These are phyloP conservation scores for Arthrocladium fulminans DNA, from an alignment of 2,329 filamentous ascomycete genomes.

Conservation along the genomic window DNA sequence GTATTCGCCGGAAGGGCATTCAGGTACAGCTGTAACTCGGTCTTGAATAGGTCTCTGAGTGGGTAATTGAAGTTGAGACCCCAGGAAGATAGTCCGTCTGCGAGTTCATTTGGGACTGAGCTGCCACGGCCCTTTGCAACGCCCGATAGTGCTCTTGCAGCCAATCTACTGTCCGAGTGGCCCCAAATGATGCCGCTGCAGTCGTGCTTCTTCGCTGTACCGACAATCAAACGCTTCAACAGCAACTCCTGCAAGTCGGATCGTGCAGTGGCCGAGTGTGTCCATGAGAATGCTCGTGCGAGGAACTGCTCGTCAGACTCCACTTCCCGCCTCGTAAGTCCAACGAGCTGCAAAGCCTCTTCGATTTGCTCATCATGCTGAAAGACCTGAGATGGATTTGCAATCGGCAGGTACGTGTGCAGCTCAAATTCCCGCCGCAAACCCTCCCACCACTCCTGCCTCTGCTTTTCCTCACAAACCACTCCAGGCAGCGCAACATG, in stretches of 20 bases:
- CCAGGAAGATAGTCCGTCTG: constrained; percentile 59
- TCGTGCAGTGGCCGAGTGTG: constrained; percentile 66
- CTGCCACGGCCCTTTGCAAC: constrained; percentile 87
- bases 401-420: constrained; percentile 49
- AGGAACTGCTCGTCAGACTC: constrained; percentile 41
- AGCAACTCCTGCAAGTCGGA: constrained; percentile 65
- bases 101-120: constrained; percentile 69
- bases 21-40: constrained; percentile 65
- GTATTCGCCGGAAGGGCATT: constrained; percentile 32
- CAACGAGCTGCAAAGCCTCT: constrained; percentile 13
- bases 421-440: constrained; percentile 55
- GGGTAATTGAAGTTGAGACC: constrained; percentile 64
- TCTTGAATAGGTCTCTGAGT: constrained; percentile 72
- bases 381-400: constrained; percentile 58
- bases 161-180: constrained; percentile 78
- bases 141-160: constrained; percentile 74
- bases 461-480: constrained; percentile 14
- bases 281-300: constrained; percentile 46
- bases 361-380: constrained; percentile 26
- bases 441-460: constrained; percentile 32
- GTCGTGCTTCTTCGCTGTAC: constrained; percentile 48
- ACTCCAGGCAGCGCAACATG: constrained; percentile 33
- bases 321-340: constrained; percentile 11
- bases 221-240: constrained; percentile 60
- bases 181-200: constrained; percentile 72